These are phyloP conservation scores for Candida dendrica DNA, from an alignment of 805 yeast species.

Conservation along the genomic window DNA sequence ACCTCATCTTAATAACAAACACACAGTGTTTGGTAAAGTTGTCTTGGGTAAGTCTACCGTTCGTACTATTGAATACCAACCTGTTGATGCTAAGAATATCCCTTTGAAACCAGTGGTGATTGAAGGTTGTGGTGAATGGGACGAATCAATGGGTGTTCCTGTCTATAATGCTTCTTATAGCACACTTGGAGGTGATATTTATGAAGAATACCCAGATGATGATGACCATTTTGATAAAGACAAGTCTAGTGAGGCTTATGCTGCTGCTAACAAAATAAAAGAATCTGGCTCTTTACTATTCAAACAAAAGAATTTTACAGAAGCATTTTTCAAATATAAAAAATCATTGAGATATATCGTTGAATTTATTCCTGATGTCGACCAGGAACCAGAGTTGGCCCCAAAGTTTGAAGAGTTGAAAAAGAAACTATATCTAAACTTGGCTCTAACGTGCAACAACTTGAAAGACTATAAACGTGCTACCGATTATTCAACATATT, in stretches of 20 bases:
- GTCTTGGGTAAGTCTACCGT: slow-evolving; percentile 61
- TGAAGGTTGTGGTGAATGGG: slow-evolving; percentile 59
- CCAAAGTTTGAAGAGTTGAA: slow-evolving; percentile 40
- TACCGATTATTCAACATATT: slow-evolving; percentile 45
- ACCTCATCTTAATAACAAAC: slow-evolving; percentile 71
- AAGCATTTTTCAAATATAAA: slow-evolving; percentile 55
- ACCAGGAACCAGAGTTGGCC: slow-evolving; percentile 45
- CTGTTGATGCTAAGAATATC: slow-evolving; percentile 36
- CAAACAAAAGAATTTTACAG: slow-evolving; percentile 40
- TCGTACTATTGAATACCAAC: slow-evolving; percentile 51
- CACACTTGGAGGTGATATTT: slow-evolving; percentile 58
- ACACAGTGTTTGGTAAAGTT: slow-evolving; percentile 72
- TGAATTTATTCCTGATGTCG: slow-evolving; percentile 67
- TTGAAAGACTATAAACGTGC: slow-evolving; percentile 40
- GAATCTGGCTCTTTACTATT: slow-evolving; percentile 59
- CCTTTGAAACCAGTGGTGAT: slow-evolving; percentile 39
- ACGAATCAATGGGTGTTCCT: slow-evolving; percentile 43
- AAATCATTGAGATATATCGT: slow-evolving; percentile 64
- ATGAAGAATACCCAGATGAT: slow-evolving; percentile 76
- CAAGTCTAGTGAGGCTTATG: slow-evolving; percentile 41
- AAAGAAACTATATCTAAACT: slow-evolving; percentile 37
- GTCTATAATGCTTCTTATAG: slow-evolving; percentile 57
- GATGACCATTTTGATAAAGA: slow-evolving; percentile 53
- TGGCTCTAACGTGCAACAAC: slow-evolving; percentile 50
- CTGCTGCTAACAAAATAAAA: slow-evolving; percentile 50